phyloP scores from a whole-genome alignment of 1,139 yeast species.

The Blastobotrys serpentis region DNA sequence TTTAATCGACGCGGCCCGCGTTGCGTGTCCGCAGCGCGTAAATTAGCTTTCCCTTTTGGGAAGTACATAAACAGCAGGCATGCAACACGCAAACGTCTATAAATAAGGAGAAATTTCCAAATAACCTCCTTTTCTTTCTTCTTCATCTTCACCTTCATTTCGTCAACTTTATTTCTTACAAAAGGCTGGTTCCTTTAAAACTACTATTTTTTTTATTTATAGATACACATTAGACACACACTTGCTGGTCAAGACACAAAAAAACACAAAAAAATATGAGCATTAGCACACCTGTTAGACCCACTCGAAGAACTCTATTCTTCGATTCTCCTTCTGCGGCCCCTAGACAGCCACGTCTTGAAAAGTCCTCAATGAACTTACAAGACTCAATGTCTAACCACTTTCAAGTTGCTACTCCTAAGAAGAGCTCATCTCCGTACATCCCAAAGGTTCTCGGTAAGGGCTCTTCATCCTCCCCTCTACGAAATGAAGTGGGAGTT shows the following conservation, averaged over 20 bases:
- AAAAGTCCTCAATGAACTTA: slow-evolving; percentile 15
- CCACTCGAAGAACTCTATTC: slow-evolving; percentile 28
- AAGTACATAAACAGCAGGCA: slow-evolving; percentile 14
- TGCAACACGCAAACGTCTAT: not conserved
- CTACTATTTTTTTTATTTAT: slow-evolving; percentile 2
- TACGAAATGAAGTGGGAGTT: slow-evolving; percentile 46
- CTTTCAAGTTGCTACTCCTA: slow-evolving; percentile 13
- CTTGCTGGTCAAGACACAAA: slow-evolving; percentile 17
- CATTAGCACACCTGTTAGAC: slow-evolving; percentile 31
- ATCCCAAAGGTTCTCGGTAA: slow-evolving; percentile 26
- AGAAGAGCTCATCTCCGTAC: slow-evolving; percentile 23
- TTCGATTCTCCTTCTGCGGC: slow-evolving; percentile 29
- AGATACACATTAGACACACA: slow-evolving; percentile 1
- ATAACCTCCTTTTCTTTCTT: slow-evolving; percentile 10
- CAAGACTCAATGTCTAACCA: slow-evolving; percentile 10
- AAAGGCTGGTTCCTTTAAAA: slow-evolving; percentile 18
- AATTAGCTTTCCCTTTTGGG: slow-evolving; percentile 17
- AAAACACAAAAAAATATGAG: slow-evolving; percentile 23
- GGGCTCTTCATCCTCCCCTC: slow-evolving; percentile 40
- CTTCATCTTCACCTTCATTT: slow-evolving; percentile 12
- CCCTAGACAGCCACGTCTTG: slow-evolving; percentile 23
- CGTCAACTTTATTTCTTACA: slow-evolving; percentile 16
- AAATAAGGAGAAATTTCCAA: not conserved
- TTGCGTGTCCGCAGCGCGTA: slow-evolving; percentile 1
- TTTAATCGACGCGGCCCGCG: not conserved